Base-by-base conservation (phyloP, 768 basidiomycete species). In the Mycena filopes region DNA sequence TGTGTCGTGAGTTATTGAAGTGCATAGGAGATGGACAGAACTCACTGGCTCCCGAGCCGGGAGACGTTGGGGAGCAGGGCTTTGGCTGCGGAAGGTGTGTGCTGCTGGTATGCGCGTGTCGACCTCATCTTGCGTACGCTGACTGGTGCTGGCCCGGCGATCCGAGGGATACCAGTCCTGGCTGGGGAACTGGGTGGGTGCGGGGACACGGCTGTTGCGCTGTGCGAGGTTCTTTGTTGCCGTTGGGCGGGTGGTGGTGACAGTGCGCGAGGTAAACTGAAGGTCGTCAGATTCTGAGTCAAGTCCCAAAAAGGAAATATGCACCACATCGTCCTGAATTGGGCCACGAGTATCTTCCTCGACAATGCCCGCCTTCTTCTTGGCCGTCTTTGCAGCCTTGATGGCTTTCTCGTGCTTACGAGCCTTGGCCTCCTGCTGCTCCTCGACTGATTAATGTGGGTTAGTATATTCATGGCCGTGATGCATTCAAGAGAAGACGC, bases 191-290 rank as follows among this genome's bases (percentile, higher is more conserved):
- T 31, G 29, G 2, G 55, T 20, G 20, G 55, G 8, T 20, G 21
- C 18, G 28, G 61, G 61, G 36, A 56, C 61, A 16, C 25, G 31
- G 40, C 51, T 55, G 47, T 36, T 36, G 51, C 61, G 61, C 29
- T 63, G 51, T 3, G 47, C 61, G 23, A 63, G 61, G 42, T 55
- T 47, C 33, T 63, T 63, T 16, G 55, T 43, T 2, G 28, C 20
- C 18, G 41, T 55, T 1, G 54, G 54, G 3, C 54, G 54, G 18
- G 54, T 29, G 33, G 26, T 29, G 26, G 26, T 4, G 26, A 55
- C 54, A 16, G 41, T 29, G 42, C 42, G 54, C 7, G 41, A 20
- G 4, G 54, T 41, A 20, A 55, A 55, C 54, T 55, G n/a, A 18
- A 15, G 31, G n/a, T n/a, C n/a, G n/a, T n/a, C 7, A 2, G 29